Evolutionary conservation across 345 rosid genomes (phyloP).

Genomic region (Heritiera fomes): DNA sequence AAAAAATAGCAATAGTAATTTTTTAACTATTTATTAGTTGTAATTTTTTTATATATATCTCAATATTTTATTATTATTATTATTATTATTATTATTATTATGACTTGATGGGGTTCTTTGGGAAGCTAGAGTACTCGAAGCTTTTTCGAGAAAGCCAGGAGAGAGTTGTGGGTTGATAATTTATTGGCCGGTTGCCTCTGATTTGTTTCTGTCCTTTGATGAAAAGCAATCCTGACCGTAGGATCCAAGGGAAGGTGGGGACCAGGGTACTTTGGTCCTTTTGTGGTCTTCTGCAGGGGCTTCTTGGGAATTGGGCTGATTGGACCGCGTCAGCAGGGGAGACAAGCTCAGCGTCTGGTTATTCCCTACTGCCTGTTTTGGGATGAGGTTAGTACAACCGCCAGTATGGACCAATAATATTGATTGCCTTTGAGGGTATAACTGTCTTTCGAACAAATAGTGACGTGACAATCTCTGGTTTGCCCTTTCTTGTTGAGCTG

Average conservation of each 20-base stretch:
- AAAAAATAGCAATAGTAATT: too few relatives aligned
- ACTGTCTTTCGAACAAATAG: background rate
- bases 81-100: background rate
- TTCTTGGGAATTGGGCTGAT: constrained; percentile 30
- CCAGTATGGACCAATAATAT: constrained; percentile 17
- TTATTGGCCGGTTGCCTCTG: constrained; percentile 27
- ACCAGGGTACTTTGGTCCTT: constrained; percentile 15
- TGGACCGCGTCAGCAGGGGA: constrained; percentile 37
- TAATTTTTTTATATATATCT: too few relatives aligned
- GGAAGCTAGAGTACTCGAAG: background rate
- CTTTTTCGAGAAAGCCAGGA: constrained; percentile 25
- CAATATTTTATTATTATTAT: too few relatives aligned
- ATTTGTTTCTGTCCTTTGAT: constrained; percentile 25
- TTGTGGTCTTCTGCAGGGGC: background rate
- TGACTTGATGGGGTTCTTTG: background rate
- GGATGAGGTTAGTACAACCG: constrained; percentile 14
- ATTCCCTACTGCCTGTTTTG: background rate
- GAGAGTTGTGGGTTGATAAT: background rate
- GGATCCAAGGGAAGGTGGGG: constrained; percentile 11
- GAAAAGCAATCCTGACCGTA: constrained; percentile 24
- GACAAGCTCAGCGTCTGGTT: constrained; percentile 19
- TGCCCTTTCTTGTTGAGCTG: background rate
- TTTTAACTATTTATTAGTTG: too few relatives aligned
- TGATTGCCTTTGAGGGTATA: constrained; percentile 1
- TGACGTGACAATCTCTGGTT: constrained; percentile 1